Evolutionary conservation across 192 early-diverging fungal species (phyloP).

Genomic region (Coemansia sp.): DNA sequence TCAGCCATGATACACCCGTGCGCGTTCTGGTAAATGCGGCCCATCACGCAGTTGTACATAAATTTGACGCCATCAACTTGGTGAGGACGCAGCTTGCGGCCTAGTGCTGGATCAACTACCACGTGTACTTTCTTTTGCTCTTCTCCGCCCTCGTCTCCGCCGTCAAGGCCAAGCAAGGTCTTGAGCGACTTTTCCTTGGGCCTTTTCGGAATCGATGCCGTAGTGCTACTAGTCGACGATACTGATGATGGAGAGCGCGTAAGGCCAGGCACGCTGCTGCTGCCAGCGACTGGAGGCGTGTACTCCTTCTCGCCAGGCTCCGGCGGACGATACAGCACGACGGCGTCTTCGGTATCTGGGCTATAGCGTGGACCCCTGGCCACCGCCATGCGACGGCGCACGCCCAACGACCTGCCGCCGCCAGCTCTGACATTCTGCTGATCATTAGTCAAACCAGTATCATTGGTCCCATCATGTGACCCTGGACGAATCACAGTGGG

Average conservation of each 20-base stretch:
- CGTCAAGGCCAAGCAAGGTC: slow-evolving; percentile 48
- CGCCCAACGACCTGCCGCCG: slow-evolving; percentile 56
- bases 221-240: slow-evolving; percentile 9
- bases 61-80: slow-evolving; percentile 97
- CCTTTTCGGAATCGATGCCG: slow-evolving; percentile 15
- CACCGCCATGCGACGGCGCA: slow-evolving; percentile 58
- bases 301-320: slow-evolving; percentile 58
- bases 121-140: slow-evolving; percentile 61
- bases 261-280: slow-evolving; percentile 32
- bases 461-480: slow-evolving; percentile 10
- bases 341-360: slow-evolving; percentile 78
- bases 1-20: slow-evolving; percentile 99
- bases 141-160: slow-evolving; percentile 17
- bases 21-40: slow-evolving; percentile 68
- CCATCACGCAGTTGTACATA: slow-evolving; percentile 93
- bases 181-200: slow-evolving; percentile 54
- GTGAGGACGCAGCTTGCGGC: slow-evolving; percentile 87
- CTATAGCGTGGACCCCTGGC: slow-evolving; percentile 74
- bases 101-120: slow-evolving; percentile 86
- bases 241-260: slow-evolving; percentile 11
- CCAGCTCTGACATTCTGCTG: slow-evolving; percentile 9
- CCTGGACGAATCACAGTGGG: slow-evolving; percentile 21
- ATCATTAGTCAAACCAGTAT: neutral
- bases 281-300: slow-evolving; percentile 42
- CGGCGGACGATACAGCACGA: slow-evolving; percentile 82